Evolutionary conservation across 1,139 yeast genomes (phyloP), one percentile per base, ranked within the genome.

Genomic region (Zygoascus sp.): DNA sequence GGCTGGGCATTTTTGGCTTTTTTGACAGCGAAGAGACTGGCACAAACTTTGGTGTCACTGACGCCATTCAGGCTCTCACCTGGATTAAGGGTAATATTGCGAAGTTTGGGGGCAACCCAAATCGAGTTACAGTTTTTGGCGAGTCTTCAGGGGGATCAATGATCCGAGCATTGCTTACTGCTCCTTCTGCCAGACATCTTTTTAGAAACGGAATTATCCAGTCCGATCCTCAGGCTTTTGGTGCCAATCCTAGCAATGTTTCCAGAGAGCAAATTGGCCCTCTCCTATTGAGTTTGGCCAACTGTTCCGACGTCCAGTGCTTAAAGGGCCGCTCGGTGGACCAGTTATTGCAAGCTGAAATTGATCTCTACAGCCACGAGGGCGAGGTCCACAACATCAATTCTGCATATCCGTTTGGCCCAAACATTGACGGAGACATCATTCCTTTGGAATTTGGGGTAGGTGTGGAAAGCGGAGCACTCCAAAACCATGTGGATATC

Each of bases 131-230:
- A 2, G 50, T 69, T 15, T 63, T 61, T 50, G 73, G 73, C 8
- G 65, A 69, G 53, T 59, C 66, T 46, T 68, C 73, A 15, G 73
- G 72, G 8, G 72, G 66, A 0, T 58, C 65, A 0, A 38, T 60
- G 51, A 53, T 61, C 23, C 51, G 64, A 19, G 60, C 63, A 3
- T 48, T 63, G 37, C 42, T 61, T 38, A 53, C 60, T 27, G 45
- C 60, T 23, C 42, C 58, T 0, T 13, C 49, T 3, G 53, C 63
- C 2, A 34, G 35, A 7, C 61, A 64, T 2, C 45, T 64, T 21
- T 60, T 61, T 44, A 38, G 50, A 13, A 46, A 56, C 21, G 66
- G 60, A 1, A 63, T 64, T 30, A 47, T 64, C 27, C 65, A 62
- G 47, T 62, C 66, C 2, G 67, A 63, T 47, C 65, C 67, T 1